Conservation (phyloP, 495 filamentous ascomycete genomes). For the Trypethelium eluteriae region DNA sequence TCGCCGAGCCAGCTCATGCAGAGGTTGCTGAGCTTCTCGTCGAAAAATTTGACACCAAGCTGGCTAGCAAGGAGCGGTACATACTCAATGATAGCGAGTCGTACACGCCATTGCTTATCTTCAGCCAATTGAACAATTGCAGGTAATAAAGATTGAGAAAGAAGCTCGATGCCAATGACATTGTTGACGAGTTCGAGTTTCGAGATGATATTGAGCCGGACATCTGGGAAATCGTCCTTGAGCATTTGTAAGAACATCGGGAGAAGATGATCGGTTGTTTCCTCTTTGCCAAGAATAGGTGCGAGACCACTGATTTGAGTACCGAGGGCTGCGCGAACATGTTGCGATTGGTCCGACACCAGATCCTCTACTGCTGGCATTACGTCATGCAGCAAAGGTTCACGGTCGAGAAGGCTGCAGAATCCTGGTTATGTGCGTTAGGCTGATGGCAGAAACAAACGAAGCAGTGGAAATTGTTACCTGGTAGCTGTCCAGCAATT, state of each 20-base stretch:
- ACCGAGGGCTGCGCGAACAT: slow-evolving; percentile 89
- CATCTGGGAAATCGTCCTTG: slow-evolving; percentile 97
- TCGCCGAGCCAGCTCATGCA: slow-evolving; percentile 99
- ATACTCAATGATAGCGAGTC: slow-evolving; percentile 97
- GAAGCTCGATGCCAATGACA: slow-evolving; percentile 95
- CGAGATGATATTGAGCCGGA: slow-evolving; percentile 95
- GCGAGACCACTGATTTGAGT: slow-evolving; percentile 96
- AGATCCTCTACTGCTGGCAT: slow-evolving; percentile 95
- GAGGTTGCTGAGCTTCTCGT: slow-evolving; percentile 86
- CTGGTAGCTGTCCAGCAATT: slow-evolving; percentile 93
- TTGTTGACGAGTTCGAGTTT: slow-evolving; percentile 97
- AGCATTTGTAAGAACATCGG: slow-evolving; percentile 99
- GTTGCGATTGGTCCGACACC: slow-evolving; percentile 90
- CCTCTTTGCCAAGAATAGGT: slow-evolving; percentile 93
- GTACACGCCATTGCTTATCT: slow-evolving; percentile 99
- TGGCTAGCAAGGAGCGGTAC: slow-evolving; percentile 94
- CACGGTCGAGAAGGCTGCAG: slow-evolving; percentile 76
- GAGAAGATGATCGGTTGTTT: slow-evolving; percentile 92
- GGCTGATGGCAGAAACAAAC: slow-evolving; percentile 5
- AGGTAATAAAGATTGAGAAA: slow-evolving; percentile 91
- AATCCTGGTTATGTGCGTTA: slow-evolving; percentile 55
- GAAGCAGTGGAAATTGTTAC: slow-evolving; percentile 38
- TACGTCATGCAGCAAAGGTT: slow-evolving; percentile 87
- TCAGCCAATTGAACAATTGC: slow-evolving; percentile 98
- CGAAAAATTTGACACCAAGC: slow-evolving; percentile 94